Evolutionary conservation across 352 stramenopile species (phyloP), one percentile per base, ranked within the genome.

Genomic region (Phytopythium chamaehyphon): DNA sequence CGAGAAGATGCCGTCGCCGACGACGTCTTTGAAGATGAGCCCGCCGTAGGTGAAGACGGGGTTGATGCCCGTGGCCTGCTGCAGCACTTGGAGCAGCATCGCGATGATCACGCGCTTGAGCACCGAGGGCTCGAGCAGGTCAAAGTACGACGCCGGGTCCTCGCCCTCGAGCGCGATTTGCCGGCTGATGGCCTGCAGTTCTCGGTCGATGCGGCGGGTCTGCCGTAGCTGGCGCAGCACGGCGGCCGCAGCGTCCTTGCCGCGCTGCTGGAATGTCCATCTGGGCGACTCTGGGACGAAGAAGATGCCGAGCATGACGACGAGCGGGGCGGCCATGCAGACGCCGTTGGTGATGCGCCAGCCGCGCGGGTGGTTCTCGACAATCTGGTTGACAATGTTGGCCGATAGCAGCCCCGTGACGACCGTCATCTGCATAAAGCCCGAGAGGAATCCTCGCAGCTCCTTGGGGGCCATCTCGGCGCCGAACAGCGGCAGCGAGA

Each of bases 341-440:
- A 81, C 62, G 1, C 54, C 60, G 44, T 81, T 81, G 6, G 66
- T 81, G 26, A 64, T 75, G 49, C 70, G 59, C 70, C 70, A 81
- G 16, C 66, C 66, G 24, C 61, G 53, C 21, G 55, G 40, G 26
- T 63, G 43, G 37, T 75, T 59, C 50, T 74, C 47, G 23, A 80
- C 63, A 49, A 72, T 62, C 28, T 69, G 49, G 57, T 76, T 80
- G 4, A 74, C 56, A 40, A 69, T 63, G 54, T 77, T 81, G 22
- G 70, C 66, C 19, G 59, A 56, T 10, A 80, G 53, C 4, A 83
- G 47, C 14, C 73, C 71, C 8, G 71, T 83, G 38, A 75, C 67
- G 46, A 83, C 57, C 11, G 69, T 76, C 72, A 83, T 80, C 51
- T 83, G 72, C 71, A 83, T 85, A 38, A 83, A 86, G 19, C 74